Percentiles rank a stretch among this genome's conserved stretches.
Evolutionary conservation across 371 early-diverging fungal genomes (phyloP).

Genomic region (Nematocida ironsii): DNA sequence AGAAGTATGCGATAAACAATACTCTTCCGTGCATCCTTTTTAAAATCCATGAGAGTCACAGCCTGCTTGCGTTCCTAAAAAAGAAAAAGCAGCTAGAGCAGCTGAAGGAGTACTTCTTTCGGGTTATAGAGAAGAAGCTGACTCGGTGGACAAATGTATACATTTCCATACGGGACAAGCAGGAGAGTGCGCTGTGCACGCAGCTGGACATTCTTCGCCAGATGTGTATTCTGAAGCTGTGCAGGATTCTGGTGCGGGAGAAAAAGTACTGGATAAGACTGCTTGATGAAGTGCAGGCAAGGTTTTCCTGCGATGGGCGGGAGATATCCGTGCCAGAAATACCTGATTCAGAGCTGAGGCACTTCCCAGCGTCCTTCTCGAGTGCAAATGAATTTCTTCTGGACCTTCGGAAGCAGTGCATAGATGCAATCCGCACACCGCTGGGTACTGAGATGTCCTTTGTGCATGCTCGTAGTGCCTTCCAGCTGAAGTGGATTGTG

Average conservation of each 20-base stretch:
- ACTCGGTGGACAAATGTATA: constrained; percentile 26
- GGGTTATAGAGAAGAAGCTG: constrained; percentile 9
- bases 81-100: neutral
- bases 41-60: constrained; percentile 12
- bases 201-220: neutral
- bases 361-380: neutral
- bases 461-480: neutral
- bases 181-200: neutral
- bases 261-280: constrained; percentile 11
- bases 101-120: neutral
- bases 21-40: constrained; percentile 14
- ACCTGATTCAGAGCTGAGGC: neutral
- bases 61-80: neutral
- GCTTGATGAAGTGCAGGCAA: constrained; percentile 12
- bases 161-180: neutral
- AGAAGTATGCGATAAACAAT: constrained; percentile 29
- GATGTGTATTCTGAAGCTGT: constrained; percentile 8
- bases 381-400: constrained; percentile 12
- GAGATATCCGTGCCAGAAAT: neutral
- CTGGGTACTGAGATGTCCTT: neutral
- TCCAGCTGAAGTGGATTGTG: constrained; percentile 12
- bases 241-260: constrained; percentile 17
- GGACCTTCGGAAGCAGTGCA: constrained; percentile 15
- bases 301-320: neutral
- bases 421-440: neutral